Percentiles rank a stretch among this genome's conserved stretches.
phyloP scores from a whole-genome alignment of 441 rosid species.

The Breynia disticha region DNA sequence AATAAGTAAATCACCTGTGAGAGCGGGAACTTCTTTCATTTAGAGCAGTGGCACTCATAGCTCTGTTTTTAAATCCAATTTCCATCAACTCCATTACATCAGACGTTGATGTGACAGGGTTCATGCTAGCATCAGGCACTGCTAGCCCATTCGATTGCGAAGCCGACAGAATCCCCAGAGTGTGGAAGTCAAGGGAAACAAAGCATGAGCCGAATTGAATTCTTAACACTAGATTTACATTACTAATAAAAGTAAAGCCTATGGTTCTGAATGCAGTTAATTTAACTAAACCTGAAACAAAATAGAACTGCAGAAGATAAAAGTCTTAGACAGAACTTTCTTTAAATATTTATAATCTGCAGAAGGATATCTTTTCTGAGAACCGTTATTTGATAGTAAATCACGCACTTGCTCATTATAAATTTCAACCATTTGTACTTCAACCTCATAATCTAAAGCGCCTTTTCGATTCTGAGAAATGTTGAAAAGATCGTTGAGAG shows the following conservation, averaged over 20 bases:
- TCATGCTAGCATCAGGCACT: constrained; percentile 95
- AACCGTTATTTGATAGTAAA: constrained; percentile 48
- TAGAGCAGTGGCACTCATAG: constrained; percentile 85
- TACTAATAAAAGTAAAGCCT: no score
- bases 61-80: constrained; percentile 70
- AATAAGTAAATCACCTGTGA: constrained; percentile 43
- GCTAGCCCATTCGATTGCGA: constrained; percentile 79
- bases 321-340: no score
- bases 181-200: constrained; percentile 66
- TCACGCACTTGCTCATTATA: constrained; percentile 94
- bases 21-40: constrained; percentile 98
- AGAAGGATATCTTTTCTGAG: constrained; percentile 83
- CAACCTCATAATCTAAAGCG: constrained; percentile 57
- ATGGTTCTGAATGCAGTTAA: no score
- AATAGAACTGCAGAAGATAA: no score
- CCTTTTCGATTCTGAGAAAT: constrained; percentile 51
- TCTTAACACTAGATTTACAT: no score
- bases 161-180: constrained; percentile 85
- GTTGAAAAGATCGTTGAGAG: constrained; percentile 79
- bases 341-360: neutral
- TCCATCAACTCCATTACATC: constrained; percentile 83
- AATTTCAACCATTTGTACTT: constrained; percentile 91
- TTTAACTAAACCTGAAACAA: no score
- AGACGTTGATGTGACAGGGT: constrained; percentile 59
- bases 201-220: neutral